phyloP scores from a whole-genome alignment of 192 early-diverging fungal genomes.

The Endogone sp. region DNA sequence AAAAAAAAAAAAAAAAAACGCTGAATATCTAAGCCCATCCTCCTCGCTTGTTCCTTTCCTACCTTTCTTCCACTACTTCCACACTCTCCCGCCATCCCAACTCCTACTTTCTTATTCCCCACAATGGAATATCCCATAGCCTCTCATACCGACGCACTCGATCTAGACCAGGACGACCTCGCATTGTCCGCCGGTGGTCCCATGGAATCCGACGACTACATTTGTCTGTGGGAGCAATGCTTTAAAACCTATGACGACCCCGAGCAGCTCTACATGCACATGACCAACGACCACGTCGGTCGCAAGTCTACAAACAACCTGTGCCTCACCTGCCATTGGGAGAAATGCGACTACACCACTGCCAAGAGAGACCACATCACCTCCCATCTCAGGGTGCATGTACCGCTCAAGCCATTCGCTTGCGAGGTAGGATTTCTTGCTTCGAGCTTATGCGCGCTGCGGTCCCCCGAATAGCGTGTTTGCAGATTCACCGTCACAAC shows the following conservation, averaged over 20 bases:
- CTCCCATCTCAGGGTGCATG: constrained; percentile 92
- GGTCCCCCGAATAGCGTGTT: too few relatives aligned
- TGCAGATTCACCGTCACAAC: background rate
- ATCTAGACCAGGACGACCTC: background rate
- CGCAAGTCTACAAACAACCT: constrained; percentile 85
- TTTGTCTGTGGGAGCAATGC: constrained; percentile 46
- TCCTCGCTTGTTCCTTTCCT: background rate
- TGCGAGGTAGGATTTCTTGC: constrained; percentile 55
- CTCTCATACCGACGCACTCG: background rate
- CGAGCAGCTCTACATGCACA: constrained; percentile 81
- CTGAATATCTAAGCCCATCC: background rate
- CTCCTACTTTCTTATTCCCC: background rate
- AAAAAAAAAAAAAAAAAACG: too few relatives aligned
- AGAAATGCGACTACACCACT: constrained; percentile 64
- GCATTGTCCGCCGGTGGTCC: background rate
- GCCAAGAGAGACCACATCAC: constrained; percentile 96
- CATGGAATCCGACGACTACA: background rate
- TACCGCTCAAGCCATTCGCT: constrained; percentile 85
- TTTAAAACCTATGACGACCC: constrained; percentile 64
- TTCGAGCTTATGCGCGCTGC: constrained; percentile 1
- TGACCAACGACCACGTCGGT: constrained; percentile 88
- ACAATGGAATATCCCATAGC: background rate
- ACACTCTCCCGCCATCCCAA: background rate
- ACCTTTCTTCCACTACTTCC: background rate
- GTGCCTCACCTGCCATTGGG: constrained; percentile 88